phyloP scores from a whole-genome alignment of 2,329 filamentous ascomycete genomes.

The Tolypocladium inflatum region DNA sequence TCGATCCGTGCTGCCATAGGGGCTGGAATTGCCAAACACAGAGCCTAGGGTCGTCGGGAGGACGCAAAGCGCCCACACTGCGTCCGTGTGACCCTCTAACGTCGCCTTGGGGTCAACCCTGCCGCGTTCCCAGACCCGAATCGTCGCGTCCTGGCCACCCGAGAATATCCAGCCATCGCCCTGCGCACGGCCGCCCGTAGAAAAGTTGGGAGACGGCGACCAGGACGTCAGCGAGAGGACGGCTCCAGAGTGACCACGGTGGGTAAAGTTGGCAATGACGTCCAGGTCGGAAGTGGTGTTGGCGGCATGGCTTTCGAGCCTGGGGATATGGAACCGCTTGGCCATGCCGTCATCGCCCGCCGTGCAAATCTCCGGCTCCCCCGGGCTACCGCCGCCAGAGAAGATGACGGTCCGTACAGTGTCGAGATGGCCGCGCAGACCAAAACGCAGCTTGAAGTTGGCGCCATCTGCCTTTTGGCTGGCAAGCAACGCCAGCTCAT shows the following conservation, averaged over 20 bases:
- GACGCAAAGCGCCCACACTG: constrained; percentile 91
- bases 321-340: constrained; percentile 93
- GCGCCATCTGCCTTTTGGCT: constrained; percentile 56
- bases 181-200: constrained; percentile 75
- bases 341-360: constrained; percentile 91
- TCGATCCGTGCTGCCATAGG: constrained; percentile 73
- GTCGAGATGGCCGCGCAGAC: constrained; percentile 83
- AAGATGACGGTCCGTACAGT: constrained; percentile 93
- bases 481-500: constrained; percentile 44
- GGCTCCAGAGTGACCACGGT: constrained; percentile 84
- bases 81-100: constrained; percentile 87
- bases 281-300: constrained; percentile 70
- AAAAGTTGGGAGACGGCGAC: constrained; percentile 79
- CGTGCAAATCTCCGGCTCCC: constrained; percentile 94
- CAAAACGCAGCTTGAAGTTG: constrained; percentile 88
- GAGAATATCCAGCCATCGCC: constrained; percentile 99
- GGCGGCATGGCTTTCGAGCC: constrained; percentile 51
- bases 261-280: constrained; percentile 88
- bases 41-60: constrained; percentile 73
- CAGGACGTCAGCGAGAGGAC: constrained; percentile 83
- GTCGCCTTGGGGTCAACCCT: constrained; percentile 92
- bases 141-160: constrained; percentile 85
- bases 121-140: constrained; percentile 92
- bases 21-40: constrained; percentile 67
- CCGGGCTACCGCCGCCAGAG: constrained; percentile 88